phyloP scores from a whole-genome alignment of 352 stramenopile species.

The Globisporangium rhizosaccharum region DNA sequence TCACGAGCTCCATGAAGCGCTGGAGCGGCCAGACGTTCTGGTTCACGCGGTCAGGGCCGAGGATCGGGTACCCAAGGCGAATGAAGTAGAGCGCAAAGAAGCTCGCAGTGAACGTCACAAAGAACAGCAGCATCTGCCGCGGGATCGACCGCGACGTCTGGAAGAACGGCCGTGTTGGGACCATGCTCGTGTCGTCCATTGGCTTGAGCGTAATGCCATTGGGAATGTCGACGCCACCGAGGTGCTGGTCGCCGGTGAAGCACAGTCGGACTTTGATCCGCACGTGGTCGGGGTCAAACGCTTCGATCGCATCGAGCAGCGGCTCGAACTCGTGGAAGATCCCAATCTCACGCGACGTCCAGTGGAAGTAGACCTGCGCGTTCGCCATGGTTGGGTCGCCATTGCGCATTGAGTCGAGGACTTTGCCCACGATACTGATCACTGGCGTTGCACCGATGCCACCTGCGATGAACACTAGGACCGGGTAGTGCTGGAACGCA shows the following conservation, averaged over 20 bases:
- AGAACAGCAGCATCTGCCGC: slow-evolving; percentile 76
- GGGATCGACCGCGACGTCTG: slow-evolving; percentile 58
- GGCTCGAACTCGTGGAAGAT: slow-evolving; percentile 85
- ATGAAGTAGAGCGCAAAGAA: slow-evolving; percentile 72
- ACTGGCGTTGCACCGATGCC: slow-evolving; percentile 88
- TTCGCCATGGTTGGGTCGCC: slow-evolving; percentile 64
- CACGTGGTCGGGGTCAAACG: slow-evolving; percentile 62
- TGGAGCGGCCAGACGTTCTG: slow-evolving; percentile 83
- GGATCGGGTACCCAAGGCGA: slow-evolving; percentile 62
- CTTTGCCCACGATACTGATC: slow-evolving; percentile 85
- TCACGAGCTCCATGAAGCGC: slow-evolving; percentile 65
- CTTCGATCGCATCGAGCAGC: slow-evolving; percentile 67
- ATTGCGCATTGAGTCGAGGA: slow-evolving; percentile 76
- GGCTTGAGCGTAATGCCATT: slow-evolving; percentile 73
- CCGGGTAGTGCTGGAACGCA: slow-evolving; percentile 76
- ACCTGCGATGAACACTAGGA: slow-evolving; percentile 73
- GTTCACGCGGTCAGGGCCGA: slow-evolving; percentile 48
- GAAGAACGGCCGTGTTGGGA: slow-evolving; percentile 74
- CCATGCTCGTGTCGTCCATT: slow-evolving; percentile 78
- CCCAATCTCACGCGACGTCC: slow-evolving; percentile 77
- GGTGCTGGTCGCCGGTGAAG: slow-evolving; percentile 78
- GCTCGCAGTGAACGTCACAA: slow-evolving; percentile 71
- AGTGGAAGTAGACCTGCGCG: slow-evolving; percentile 81
- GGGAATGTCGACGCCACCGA: slow-evolving; percentile 64
- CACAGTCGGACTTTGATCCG: slow-evolving; percentile 70